Evolutionary conservation across 345 rosid species (phyloP), one percentile per base, ranked within the genome.

Genomic region (Eucalyptus sideroxylon): DNA sequence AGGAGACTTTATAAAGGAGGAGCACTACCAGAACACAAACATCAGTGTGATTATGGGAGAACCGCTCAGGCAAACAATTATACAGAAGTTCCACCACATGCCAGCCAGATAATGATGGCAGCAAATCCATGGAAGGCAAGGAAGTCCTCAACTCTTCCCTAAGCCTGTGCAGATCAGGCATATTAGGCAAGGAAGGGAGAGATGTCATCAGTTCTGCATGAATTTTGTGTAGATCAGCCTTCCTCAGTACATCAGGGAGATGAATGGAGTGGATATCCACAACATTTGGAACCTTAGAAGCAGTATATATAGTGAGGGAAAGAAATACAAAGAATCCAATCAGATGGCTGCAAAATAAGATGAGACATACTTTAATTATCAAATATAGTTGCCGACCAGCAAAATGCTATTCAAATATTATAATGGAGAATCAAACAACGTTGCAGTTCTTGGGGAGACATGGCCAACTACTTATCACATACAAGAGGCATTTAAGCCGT

Each of bases 241-340:
- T 96, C 81, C 91, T 95, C 92, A 94, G 90, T 19, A 92, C 90
- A 88, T 95, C 95, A 16, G 99, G 95, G 88, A 97, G 88, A 86
- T 96, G 98, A 59, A 98, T 90, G 50, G 96, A 93, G 51, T 97
- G 96, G 90, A 97, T 95, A 93, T 97, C 99, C 69, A 95, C 96
- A 86, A 95, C 98, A 56, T 92, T 90, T 4, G 99, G 99, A 88
- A 96, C 94, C 94, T 93, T 95, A 88, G 69, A 93, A 9, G 99
- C 99, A 65, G 99, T 96, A 90, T 96, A 98, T 90, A 97, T 95
- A 26, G 99, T 96, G 47, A 98, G 95, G 86, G 98, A 91, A 88
- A 98, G 97, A 93, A 98, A 98, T 90, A 98, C 88, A 93, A 98
- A 98, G 93, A 98, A 98, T n/a, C 99, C 99, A 91, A 98, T 96